A percentile compares a stretch with the other conserved stretches of the same genome.
Evolutionary conservation across 345 rosid species (phyloP).

Genomic region (Ailanthus altissimus): DNA sequence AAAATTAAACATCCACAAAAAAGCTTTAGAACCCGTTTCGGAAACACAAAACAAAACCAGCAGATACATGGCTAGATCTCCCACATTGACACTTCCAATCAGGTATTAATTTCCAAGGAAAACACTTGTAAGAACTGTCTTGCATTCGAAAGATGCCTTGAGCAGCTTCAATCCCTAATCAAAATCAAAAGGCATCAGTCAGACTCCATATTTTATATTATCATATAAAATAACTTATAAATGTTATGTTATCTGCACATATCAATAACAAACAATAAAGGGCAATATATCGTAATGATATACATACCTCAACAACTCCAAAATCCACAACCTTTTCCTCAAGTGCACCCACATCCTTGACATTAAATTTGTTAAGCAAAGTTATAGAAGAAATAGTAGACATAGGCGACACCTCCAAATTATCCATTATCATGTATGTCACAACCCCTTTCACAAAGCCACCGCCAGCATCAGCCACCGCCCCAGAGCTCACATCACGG

Average conservation of each 20-base stretch:
- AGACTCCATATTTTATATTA: neutral
- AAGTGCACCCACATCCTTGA: slow-evolving; percentile 21
- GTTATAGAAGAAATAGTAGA: slow-evolving; percentile 26
- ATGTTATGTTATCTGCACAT: neutral
- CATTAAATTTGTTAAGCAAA: slow-evolving; percentile 25
- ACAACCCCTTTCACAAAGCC: slow-evolving; percentile 39
- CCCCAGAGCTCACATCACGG: neutral
- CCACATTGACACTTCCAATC: no score
- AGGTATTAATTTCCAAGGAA: neutral
- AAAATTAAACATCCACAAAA: no score
- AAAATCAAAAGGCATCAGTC: neutral
- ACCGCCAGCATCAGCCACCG: neutral
- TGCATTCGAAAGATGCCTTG: slow-evolving; percentile 30
- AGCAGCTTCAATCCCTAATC: slow-evolving; percentile 18
- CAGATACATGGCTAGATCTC: no score
- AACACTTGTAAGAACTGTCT: slow-evolving; percentile 32
- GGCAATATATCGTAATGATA: neutral
- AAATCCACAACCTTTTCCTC: slow-evolving; percentile 21
- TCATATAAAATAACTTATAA: no score
- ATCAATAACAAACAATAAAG: neutral
- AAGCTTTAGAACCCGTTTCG: no score
- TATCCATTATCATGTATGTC: slow-evolving; percentile 39
- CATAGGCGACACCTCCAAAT: slow-evolving; percentile 33
- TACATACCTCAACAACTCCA: slow-evolving; percentile 27
- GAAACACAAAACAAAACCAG: no score